Conservation (phyloP, 2,329 filamentous ascomycete genomes). For the Fusarium sp. region DNA sequence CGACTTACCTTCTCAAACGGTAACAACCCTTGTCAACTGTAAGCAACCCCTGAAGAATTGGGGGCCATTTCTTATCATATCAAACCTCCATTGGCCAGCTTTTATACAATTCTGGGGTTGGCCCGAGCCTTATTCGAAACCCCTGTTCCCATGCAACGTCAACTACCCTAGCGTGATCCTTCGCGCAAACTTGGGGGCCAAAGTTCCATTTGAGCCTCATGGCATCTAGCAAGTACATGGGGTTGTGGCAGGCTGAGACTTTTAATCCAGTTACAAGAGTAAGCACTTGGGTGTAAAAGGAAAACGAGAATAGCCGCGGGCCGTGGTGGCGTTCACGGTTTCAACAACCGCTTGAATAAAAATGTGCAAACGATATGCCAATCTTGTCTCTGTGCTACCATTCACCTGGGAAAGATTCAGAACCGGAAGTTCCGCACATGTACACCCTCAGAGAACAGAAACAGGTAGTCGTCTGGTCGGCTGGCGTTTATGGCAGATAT, state of each 20-base stretch:
- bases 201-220: conserved; percentile 4
- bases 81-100: neutral
- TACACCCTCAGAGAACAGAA: too few relatives aligned
- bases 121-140: neutral
- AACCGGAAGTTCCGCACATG: neutral
- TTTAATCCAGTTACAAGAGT: neutral
- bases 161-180: neutral
- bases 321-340: neutral
- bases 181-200: neutral
- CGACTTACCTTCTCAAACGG: neutral
- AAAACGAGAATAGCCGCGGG: neutral
- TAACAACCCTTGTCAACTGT: neutral
- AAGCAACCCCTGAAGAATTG: neutral
- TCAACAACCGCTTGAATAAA: neutral
- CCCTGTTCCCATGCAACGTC: neutral
- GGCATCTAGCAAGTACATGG: neutral
- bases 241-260: neutral
- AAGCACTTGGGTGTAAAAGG: conserved; percentile 3
- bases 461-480: neutral
- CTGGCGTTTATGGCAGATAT: neutral
- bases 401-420: neutral
- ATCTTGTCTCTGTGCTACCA: neutral
- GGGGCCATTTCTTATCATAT: neutral
- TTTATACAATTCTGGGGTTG: neutral
- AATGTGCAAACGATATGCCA: neutral